Evolutionary conservation across 441 rosid species (phyloP).

Genomic region (Populus hybrid): DNA sequence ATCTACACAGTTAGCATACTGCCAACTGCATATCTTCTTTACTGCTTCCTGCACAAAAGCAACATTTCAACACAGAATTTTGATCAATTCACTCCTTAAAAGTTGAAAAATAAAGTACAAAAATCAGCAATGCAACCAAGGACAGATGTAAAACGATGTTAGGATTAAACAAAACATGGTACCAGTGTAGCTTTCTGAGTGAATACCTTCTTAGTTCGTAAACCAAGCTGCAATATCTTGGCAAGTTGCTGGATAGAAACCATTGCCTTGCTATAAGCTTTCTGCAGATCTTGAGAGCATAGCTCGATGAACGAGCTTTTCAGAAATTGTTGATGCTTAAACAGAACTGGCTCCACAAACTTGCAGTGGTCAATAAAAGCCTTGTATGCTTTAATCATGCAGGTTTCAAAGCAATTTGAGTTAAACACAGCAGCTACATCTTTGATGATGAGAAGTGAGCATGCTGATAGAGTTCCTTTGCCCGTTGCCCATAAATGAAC

Average conservation of each 20-base stretch:
- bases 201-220: slow-evolving; percentile 61
- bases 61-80: neutral
- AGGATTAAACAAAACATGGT: slow-evolving; percentile 9
- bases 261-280: slow-evolving; percentile 56
- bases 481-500: slow-evolving; percentile 83
- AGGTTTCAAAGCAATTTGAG: slow-evolving; percentile 56
- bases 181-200: slow-evolving; percentile 1
- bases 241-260: slow-evolving; percentile 67
- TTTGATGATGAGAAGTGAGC: slow-evolving; percentile 55
- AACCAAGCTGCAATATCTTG: slow-evolving; percentile 63
- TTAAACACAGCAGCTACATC: slow-evolving; percentile 54
- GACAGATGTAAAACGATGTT: neutral
- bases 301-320: slow-evolving; percentile 67
- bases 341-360: slow-evolving; percentile 45
- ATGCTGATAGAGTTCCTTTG: slow-evolving; percentile 48
- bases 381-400: slow-evolving; percentile 65
- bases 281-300: slow-evolving; percentile 76
- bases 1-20: slow-evolving; percentile 38
- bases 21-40: slow-evolving; percentile 70
- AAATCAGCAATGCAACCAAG: neutral
- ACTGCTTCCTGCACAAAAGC: slow-evolving; percentile 32
- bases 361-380: slow-evolving; percentile 67
- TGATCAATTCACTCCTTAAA: neutral
- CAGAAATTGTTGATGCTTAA: slow-evolving; percentile 45
- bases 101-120: neutral